Conservation (phyloP, 306 rosid genomes). For the Pyrus communis region DNA sequence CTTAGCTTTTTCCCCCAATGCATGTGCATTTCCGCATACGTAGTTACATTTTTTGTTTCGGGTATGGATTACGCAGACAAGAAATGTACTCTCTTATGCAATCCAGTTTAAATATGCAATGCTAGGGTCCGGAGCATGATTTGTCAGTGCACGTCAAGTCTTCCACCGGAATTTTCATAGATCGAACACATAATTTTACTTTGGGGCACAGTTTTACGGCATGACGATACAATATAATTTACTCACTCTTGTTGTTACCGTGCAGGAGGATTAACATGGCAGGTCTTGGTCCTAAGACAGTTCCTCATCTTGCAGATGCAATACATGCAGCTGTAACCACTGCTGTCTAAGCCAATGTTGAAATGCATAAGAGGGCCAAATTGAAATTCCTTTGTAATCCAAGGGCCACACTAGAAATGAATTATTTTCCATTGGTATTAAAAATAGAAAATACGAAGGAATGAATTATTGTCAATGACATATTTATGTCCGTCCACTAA, state of each 20-base stretch:
- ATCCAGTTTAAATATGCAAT: too few species aligned
- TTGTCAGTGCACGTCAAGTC: too few species aligned
- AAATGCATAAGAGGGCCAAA: not conserved
- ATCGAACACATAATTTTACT: not conserved
- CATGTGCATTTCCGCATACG: not conserved
- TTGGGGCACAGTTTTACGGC: not conserved
- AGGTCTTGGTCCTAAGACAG: conserved; percentile 67
- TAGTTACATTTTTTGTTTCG: too few species aligned
- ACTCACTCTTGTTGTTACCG: not conserved
- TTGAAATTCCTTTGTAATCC: not conserved
- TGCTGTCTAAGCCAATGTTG: conserved; percentile 3
- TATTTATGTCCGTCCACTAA: too few species aligned
- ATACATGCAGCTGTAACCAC: conserved; percentile 74
- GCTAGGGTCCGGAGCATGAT: too few species aligned
- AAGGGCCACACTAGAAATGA: not conserved
- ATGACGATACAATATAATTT: too few species aligned
- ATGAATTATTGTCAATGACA: too few species aligned
- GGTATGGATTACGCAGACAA: too few species aligned
- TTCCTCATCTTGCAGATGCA: conserved; percentile 77
- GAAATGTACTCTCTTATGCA: too few species aligned
- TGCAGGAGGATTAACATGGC: conserved; percentile 96
- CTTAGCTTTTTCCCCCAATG: not conserved
- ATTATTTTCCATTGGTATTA: not conserved
- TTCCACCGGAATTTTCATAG: too few species aligned
- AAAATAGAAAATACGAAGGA: too few species aligned